Evolutionary conservation across 1,284 basidiomycete species (phyloP).

Genomic region (Phellopilus nigrolimitatus): DNA sequence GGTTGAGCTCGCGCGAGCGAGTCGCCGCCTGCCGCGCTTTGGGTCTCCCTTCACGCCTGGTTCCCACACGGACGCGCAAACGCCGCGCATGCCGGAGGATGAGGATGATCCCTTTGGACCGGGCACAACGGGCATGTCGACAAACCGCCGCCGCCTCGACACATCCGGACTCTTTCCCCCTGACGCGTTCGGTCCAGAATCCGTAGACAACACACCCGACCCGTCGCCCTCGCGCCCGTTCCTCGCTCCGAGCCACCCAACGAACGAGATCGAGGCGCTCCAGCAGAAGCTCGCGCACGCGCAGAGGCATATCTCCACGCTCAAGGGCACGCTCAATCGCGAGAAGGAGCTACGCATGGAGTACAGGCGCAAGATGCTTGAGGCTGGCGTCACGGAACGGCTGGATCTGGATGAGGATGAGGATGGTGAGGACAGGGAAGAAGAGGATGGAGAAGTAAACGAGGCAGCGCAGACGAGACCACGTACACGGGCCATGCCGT

Average conservation of each 20-base stretch:
- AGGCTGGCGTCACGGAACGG: slow-evolving; percentile 30
- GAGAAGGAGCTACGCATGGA: slow-evolving; percentile 78
- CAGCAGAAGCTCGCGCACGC: slow-evolving; percentile 78
- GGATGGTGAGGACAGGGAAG: slow-evolving; percentile 35
- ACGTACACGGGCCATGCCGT: slow-evolving; percentile 33
- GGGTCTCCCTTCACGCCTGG: slow-evolving; percentile 65
- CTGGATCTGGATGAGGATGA: slow-evolving; percentile 23
- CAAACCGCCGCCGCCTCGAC: slow-evolving; percentile 56
- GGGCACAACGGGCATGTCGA: slow-evolving; percentile 48
- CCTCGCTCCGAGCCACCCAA: slow-evolving; percentile 64
- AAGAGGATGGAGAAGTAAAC: slow-evolving; percentile 40
- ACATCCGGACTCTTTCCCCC: slow-evolving; percentile 51
- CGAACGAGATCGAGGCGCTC: slow-evolving; percentile 73
- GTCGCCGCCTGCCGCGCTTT: slow-evolving; percentile 54
- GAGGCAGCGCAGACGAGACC: slow-evolving; percentile 40
- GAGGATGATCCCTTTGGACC: slow-evolving; percentile 63
- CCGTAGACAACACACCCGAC: slow-evolving; percentile 61
- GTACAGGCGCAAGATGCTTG: slow-evolving; percentile 47
- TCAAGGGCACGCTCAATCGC: slow-evolving; percentile 70
- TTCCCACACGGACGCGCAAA: slow-evolving; percentile 46
- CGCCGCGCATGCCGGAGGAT: slow-evolving; percentile 52
- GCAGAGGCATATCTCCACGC: slow-evolving; percentile 73
- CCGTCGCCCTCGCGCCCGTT: slow-evolving; percentile 57
- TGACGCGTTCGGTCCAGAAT: slow-evolving; percentile 49
- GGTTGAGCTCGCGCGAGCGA: slow-evolving; percentile 59